A percentile compares a stretch with the other conserved stretches of the same genome.
Evolutionary conservation across 176 grass and related monocot genomes (phyloP).

Genomic region (Otatea glauca): DNA sequence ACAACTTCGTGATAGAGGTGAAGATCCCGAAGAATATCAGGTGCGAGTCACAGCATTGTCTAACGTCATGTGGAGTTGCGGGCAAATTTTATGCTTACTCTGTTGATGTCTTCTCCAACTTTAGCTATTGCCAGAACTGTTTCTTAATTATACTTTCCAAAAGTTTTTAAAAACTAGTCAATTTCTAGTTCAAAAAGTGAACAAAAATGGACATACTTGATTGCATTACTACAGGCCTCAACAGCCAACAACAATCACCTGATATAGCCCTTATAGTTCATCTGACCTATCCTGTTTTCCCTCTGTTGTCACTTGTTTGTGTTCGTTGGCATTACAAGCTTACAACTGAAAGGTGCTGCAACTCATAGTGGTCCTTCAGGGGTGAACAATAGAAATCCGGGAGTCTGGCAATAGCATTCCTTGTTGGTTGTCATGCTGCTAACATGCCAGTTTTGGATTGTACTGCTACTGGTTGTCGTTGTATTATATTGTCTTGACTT

Average conservation of each 20-base stretch:
- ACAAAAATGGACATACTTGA: neutral
- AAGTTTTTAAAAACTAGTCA: neutral
- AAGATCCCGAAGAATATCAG: constrained; percentile 82
- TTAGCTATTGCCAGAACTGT: neutral
- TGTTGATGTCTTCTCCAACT: neutral
- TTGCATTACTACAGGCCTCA: neutral
- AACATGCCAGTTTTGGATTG: constrained; percentile 2
- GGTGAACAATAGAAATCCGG: neutral
- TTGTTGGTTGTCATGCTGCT: neutral
- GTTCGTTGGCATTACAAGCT: constrained; percentile 12
- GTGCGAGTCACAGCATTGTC: constrained; percentile 44
- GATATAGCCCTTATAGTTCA: neutral
- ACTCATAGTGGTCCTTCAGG: neutral
- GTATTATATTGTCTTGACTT: neutral
- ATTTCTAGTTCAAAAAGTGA: constrained; percentile 10
- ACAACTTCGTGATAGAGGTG: constrained; percentile 76
- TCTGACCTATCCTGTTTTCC: neutral
- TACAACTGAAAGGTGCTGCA: neutral
- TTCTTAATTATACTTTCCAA: neutral
- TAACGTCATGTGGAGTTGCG: neutral
- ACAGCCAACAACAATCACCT: neutral
- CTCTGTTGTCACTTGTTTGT: constrained; percentile 1
- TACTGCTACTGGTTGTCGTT: neutral
- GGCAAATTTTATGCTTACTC: neutral
- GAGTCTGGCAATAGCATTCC: neutral